These are phyloP conservation scores for Lanmaoa pseudosensibilis DNA, from an alignment of 768 basidiomycete genomes.

Conservation along the genomic window DNA sequence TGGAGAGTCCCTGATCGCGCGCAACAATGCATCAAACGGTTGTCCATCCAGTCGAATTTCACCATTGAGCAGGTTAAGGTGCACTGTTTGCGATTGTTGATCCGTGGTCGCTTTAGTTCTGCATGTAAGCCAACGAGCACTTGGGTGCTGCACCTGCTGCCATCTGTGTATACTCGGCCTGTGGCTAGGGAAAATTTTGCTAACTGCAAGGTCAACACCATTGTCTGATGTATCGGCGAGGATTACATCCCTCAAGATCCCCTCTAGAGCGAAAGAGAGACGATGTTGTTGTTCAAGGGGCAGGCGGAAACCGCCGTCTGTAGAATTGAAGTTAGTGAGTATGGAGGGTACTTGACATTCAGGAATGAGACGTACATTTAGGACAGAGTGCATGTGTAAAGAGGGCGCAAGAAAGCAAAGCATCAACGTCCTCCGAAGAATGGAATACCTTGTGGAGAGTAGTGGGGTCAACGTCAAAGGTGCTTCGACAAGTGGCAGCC, in stretches of 20 bases:
- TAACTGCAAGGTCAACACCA: constrained; percentile 15
- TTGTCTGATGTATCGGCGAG: not conserved
- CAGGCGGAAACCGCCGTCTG: not conserved
- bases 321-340: not conserved
- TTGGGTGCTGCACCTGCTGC: not conserved
- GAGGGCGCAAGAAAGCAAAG: constrained; percentile 25
- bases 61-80: constrained; percentile 16
- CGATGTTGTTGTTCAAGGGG: constrained; percentile 24
- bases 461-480: not conserved
- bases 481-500: not conserved
- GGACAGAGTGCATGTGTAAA: constrained; percentile 17
- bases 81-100: not conserved
- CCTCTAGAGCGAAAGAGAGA: constrained; percentile 22
- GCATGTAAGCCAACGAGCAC: constrained; percentile 16
- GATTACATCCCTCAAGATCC: not conserved
- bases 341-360: too few relatives aligned
- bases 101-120: not conserved
- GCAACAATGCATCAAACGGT: constrained; percentile 8
- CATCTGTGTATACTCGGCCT: constrained; percentile 9
- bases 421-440: constrained; percentile 14
- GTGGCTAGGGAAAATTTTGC: constrained; percentile 6
- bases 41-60: constrained; percentile 20
- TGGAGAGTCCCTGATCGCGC: not conserved
- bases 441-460: constrained; percentile 4
- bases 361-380: not conserved